Percentiles rank a stretch among this genome's conserved stretches.
Conservation (phyloP, 768 basidiomycete genomes). For the Hydnomerulius pinastri region DNA sequence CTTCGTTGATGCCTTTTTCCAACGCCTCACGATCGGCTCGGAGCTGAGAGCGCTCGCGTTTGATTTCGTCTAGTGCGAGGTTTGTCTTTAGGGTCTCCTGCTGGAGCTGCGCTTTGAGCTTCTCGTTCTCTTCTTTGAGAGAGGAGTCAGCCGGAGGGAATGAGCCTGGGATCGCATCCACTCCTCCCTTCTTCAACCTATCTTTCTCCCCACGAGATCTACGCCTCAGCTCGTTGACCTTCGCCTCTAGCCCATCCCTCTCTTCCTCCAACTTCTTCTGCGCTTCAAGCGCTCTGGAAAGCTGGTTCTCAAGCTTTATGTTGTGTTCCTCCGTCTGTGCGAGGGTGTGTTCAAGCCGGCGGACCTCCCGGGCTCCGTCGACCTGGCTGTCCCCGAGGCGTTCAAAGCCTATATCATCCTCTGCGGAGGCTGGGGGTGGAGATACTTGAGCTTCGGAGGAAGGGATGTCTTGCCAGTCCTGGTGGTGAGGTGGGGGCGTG, state of each 20-base stretch:
- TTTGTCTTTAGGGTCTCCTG: constrained; percentile 19
- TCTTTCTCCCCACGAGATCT: too few relatives aligned
- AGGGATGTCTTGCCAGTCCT: constrained; percentile 12
- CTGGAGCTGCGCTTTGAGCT: constrained; percentile 20
- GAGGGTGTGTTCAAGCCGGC: background rate
- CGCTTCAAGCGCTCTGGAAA: background rate
- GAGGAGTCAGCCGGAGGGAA: background rate
- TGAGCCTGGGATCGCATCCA: background rate
- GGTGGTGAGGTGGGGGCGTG: constrained; percentile 11
- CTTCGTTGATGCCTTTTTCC: constrained; percentile 12
- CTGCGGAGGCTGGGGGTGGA: constrained; percentile 19
- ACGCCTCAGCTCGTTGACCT: too few relatives aligned
- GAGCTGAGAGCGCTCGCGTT: constrained; percentile 11
- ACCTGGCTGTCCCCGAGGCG: constrained; percentile 24
- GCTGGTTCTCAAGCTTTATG: too few relatives aligned
- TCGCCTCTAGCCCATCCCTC: background rate
- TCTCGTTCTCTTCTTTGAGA: constrained; percentile 19
- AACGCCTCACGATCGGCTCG: constrained; percentile 12
- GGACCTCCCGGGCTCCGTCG: constrained; percentile 1
- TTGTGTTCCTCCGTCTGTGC: too few relatives aligned
- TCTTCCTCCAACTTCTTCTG: background rate
- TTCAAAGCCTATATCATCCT: constrained; percentile 22
- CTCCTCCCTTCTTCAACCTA: constrained; percentile 8
- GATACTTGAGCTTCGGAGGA: constrained; percentile 18
- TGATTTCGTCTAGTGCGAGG: constrained; percentile 8